A percentile compares a stretch with the other conserved stretches of the same genome.
phyloP scores from a whole-genome alignment of 176 grass and related monocot genomes.

The Ensete ventricosum region DNA sequence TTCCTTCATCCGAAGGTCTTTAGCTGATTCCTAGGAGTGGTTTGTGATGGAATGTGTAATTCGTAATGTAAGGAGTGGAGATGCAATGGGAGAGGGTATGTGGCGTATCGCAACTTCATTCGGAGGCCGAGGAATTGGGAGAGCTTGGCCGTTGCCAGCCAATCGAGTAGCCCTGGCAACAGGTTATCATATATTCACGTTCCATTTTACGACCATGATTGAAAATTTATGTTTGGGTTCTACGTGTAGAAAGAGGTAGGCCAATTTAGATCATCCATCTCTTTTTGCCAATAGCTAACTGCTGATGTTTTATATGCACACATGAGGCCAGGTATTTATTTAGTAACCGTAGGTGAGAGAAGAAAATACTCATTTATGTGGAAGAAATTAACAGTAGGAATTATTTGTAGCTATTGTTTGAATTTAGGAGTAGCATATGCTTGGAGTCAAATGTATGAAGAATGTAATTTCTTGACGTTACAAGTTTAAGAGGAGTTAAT shows the following conservation, averaged over 20 bases:
- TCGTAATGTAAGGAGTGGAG: conserved; percentile 58
- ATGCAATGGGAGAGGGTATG: conserved; percentile 80
- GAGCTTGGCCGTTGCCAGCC: conserved; percentile 21
- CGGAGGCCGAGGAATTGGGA: conserved; percentile 46
- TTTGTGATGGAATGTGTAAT: conserved; percentile 5
- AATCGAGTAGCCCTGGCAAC: conserved; percentile 70
- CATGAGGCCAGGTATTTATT: too few relatives aligned
- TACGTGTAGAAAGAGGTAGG: background rate
- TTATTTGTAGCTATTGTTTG: too few relatives aligned
- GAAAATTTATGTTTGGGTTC: background rate
- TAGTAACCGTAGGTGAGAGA: too few relatives aligned
- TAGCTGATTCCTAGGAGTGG: background rate
- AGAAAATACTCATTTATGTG: too few relatives aligned
- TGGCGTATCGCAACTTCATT: conserved; percentile 66
- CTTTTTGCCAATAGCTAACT: too few relatives aligned
- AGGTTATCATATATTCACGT: conserved; percentile 31
- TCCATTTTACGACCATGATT: background rate
- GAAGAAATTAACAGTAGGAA: too few relatives aligned
- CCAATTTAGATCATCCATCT: background rate
- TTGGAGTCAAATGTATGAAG: too few relatives aligned
- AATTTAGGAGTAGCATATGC: too few relatives aligned
- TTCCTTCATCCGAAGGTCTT: background rate
- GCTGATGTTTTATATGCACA: too few relatives aligned
- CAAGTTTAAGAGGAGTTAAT: too few relatives aligned
- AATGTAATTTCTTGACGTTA: too few relatives aligned